Evolutionary conservation across 371 early-diverging fungal species (phyloP).

Genomic region (Lichtheimia ornata): DNA sequence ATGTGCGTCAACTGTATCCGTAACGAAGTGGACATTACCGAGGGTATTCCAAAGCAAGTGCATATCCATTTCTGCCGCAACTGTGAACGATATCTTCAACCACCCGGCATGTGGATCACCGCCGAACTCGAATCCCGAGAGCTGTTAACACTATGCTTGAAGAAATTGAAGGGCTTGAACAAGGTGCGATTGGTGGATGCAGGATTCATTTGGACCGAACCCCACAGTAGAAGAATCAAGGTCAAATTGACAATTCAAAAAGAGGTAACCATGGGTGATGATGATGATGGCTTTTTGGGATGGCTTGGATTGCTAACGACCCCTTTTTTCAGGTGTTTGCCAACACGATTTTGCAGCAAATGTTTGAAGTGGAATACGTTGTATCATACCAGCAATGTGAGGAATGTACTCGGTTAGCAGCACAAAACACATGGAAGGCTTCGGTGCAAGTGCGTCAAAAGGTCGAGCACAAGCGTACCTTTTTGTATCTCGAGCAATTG

Average conservation of each 20-base stretch:
- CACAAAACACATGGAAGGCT: slow-evolving; percentile 99
- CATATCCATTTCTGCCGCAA: slow-evolving; percentile 94
- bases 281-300: neutral
- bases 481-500: slow-evolving; percentile 98
- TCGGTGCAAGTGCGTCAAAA: slow-evolving; percentile 99
- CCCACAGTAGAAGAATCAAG: slow-evolving; percentile 92
- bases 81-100: slow-evolving; percentile 97
- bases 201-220: slow-evolving; percentile 99
- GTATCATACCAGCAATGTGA: slow-evolving; percentile 95
- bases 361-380: slow-evolving; percentile 94
- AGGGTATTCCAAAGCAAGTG: slow-evolving; percentile 96
- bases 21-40: slow-evolving; percentile 94
- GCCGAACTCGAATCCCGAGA: slow-evolving; percentile 94
- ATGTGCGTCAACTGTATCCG: slow-evolving; percentile 99
- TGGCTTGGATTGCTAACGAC: neutral
- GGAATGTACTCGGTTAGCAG: slow-evolving; percentile 97
- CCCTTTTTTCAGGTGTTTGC: slow-evolving; percentile 71
- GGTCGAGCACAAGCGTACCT: slow-evolving; percentile 96
- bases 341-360: slow-evolving; percentile 93
- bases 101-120: slow-evolving; percentile 91
- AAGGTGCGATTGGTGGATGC: slow-evolving; percentile 97
- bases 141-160: slow-evolving; percentile 92
- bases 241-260: slow-evolving; percentile 98
- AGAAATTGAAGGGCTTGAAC: slow-evolving; percentile 87
- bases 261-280: no score